Conservation (phyloP, 2,329 filamentous ascomycete species). For the Aspergillus japonicus region DNA sequence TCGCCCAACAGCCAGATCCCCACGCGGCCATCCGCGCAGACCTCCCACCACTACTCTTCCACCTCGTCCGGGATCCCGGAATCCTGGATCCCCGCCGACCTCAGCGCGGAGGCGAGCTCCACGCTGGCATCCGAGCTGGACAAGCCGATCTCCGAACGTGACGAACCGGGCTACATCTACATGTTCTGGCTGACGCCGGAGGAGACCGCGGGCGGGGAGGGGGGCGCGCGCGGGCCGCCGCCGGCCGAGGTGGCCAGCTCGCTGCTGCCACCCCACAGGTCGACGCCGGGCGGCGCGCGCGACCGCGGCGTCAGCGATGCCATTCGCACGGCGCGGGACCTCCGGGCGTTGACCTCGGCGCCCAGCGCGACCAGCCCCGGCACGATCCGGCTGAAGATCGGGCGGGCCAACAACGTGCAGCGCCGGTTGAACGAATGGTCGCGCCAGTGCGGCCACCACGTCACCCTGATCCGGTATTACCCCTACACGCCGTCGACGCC, state of each 20-base stretch:
- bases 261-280: conserved; percentile 53
- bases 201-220: conserved; percentile 49
- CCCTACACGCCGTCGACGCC: conserved; percentile 59
- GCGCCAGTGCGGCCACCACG: conserved; percentile 83
- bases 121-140: conserved; percentile 72
- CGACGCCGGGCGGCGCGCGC: conserved; percentile 23
- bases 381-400: conserved; percentile 67
- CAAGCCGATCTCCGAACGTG: conserved; percentile 69
- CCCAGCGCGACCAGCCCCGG: conserved; percentile 43
- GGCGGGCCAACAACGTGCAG: conserved; percentile 76
- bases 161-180: conserved; percentile 92
- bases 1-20: conserved; percentile 4
- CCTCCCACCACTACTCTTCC: conserved; percentile 30
- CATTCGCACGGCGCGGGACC: conserved; percentile 37
- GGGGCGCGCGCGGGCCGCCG: conserved; percentile 40
- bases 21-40: conserved; percentile 35
- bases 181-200: conserved; percentile 91
- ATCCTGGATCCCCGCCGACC: conserved; percentile 66
- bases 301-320: conserved; percentile 38
- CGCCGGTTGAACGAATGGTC: conserved; percentile 90
- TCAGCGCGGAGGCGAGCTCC: conserved; percentile 68
- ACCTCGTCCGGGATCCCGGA: conserved; percentile 43
- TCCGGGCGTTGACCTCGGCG: conserved; percentile 32
- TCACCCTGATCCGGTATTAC: conserved; percentile 88
- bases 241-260: conserved; percentile 60